Percentiles rank a stretch among this genome's conserved stretches.
phyloP scores from a whole-genome alignment of 257 asterid species.

The Gentiana straminea region DNA sequence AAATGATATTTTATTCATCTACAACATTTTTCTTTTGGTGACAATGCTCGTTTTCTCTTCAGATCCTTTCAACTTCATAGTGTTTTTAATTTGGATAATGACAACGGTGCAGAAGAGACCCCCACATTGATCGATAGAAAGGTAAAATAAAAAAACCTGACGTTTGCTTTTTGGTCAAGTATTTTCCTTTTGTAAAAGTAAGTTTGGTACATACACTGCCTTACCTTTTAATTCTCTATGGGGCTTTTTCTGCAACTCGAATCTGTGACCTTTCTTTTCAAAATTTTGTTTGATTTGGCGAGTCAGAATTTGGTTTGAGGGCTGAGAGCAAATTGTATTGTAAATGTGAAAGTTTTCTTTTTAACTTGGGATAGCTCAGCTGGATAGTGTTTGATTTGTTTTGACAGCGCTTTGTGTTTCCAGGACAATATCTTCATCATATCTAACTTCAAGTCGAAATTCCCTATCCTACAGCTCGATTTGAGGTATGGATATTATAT shows the following conservation, averaged over 20 bases:
- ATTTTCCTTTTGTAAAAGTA: neutral
- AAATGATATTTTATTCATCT: conserved; percentile 5
- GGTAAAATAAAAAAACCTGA: conserved; percentile 33
- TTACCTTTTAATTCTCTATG: too few species aligned
- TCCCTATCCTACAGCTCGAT: conserved; percentile 90
- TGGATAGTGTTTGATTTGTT: too few species aligned
- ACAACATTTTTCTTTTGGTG: conserved; percentile 5
- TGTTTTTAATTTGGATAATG: conserved; percentile 91
- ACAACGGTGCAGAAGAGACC: conserved; percentile 94
- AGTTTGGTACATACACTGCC: too few species aligned
- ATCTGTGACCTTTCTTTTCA: neutral
- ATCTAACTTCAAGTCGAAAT: conserved; percentile 93
- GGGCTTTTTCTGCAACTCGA: too few species aligned
- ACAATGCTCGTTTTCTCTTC: conserved; percentile 8
- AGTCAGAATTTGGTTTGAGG: neutral
- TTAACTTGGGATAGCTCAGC: too few species aligned
- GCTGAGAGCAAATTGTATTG: too few species aligned
- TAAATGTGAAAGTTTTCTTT: too few species aligned
- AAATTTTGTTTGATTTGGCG: neutral
- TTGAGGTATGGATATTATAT: conserved; percentile 51
- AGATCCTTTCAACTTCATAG: conserved; percentile 77
- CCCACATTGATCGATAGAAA: conserved; percentile 95
- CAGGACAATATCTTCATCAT: conserved; percentile 96
- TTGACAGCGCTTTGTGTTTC: conserved; percentile 7
- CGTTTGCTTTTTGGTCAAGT: neutral